Evolutionary conservation across 1,139 yeast genomes (phyloP).

Genomic region (Yamadazyma pseudoaaseri): DNA sequence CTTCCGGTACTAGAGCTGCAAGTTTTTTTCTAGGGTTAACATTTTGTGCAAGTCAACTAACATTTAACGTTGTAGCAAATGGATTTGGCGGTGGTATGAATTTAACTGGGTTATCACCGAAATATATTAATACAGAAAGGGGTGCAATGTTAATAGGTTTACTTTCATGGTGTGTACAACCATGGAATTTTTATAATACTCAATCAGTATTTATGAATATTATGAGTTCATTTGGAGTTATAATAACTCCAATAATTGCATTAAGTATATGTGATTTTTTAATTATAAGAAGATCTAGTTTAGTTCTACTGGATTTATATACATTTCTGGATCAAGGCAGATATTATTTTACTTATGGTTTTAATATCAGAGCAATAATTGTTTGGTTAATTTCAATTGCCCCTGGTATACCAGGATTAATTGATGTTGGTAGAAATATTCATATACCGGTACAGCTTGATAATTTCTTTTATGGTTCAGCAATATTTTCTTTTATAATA

Average conservation of each 20-base stretch:
- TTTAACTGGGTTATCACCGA: slow-evolving; percentile 27
- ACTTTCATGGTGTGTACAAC: slow-evolving; percentile 20
- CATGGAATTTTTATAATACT: slow-evolving; percentile 20
- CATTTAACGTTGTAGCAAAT: slow-evolving; percentile 22
- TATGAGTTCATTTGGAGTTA: slow-evolving; percentile 14
- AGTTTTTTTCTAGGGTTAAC: slow-evolving; percentile 27
- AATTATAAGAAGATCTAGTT: slow-evolving; percentile 12
- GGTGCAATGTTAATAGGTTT: slow-evolving; percentile 21
- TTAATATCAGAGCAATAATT: slow-evolving; percentile 30
- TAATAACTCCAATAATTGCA: slow-evolving; percentile 19
- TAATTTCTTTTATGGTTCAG: slow-evolving; percentile 12
- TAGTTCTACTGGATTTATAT: slow-evolving; percentile 16
- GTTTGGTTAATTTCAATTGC: slow-evolving; percentile 23
- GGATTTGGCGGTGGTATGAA: slow-evolving; percentile 30
- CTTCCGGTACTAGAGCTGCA: slow-evolving; percentile 27
- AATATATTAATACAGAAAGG: slow-evolving; percentile 27
- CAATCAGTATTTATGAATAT: slow-evolving; percentile 17
- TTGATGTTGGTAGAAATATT: slow-evolving; percentile 1
- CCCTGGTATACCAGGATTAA: slow-evolving; percentile 19
- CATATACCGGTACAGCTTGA: slow-evolving; percentile 10
- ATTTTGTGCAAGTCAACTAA: slow-evolving; percentile 20
- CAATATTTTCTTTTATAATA: slow-evolving; percentile 9
- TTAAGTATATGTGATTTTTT: slow-evolving; percentile 16
- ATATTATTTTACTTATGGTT: slow-evolving; percentile 26
- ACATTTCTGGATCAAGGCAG: slow-evolving; percentile 11